A percentile compares a stretch with the other conserved stretches of the same genome.
Evolutionary conservation across 768 basidiomycete species (phyloP).

Genomic region (Glaciozyma antarctica): DNA sequence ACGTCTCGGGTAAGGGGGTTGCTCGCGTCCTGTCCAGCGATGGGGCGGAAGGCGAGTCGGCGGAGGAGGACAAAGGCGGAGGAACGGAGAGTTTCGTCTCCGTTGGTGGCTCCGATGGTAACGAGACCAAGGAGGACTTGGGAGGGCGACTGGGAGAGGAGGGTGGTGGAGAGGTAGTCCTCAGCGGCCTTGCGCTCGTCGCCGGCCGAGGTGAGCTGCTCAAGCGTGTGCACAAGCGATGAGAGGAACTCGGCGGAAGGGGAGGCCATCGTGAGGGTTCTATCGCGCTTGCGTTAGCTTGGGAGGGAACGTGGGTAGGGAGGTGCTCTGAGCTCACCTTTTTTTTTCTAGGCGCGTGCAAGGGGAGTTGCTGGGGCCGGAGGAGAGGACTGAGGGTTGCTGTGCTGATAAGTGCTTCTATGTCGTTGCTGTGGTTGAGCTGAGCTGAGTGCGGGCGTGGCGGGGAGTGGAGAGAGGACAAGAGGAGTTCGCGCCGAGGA

Average conservation of each 20-base stretch:
- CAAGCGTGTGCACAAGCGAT: not conserved
- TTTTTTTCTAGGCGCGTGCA: not conserved
- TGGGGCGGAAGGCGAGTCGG: constrained; percentile 61
- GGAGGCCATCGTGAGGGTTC: not conserved
- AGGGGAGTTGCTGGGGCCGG: too few relatives aligned
- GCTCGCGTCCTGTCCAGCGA: constrained; percentile 46
- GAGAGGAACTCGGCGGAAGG: not conserved
- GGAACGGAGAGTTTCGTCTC: constrained; percentile 32
- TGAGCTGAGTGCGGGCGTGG: too few relatives aligned
- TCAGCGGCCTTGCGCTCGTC: not conserved
- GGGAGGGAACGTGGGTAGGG: not conserved
- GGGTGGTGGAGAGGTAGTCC: not conserved
- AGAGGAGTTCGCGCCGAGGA: too few relatives aligned
- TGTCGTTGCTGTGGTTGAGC: too few relatives aligned
- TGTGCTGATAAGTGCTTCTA: too few relatives aligned
- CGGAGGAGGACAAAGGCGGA: constrained; percentile 73
- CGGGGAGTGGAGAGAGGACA: too few relatives aligned
- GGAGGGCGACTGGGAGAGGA: constrained; percentile 41
- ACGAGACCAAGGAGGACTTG: not conserved
- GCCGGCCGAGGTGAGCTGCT: not conserved
- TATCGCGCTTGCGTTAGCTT: not conserved
- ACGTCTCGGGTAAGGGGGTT: constrained; percentile 34
- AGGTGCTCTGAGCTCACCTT: not conserved
- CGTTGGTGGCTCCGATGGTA: not conserved
- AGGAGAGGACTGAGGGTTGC: too few relatives aligned